Base-by-base conservation (phyloP, 176 grass and related monocot genomes). In the Rhynchospora breviuscula region DNA sequence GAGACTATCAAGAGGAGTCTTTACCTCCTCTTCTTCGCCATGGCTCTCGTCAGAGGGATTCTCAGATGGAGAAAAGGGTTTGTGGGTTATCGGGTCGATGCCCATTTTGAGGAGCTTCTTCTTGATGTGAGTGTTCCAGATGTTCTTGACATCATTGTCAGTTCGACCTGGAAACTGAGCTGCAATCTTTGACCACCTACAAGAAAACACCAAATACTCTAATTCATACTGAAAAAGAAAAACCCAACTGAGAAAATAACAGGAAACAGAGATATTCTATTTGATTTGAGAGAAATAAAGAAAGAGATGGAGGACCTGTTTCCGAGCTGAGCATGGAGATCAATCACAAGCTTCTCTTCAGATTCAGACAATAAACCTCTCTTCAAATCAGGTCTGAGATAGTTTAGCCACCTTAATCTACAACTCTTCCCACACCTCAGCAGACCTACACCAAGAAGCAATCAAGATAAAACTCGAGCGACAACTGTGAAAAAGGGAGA, bases 71-170 rank as follows among this genome's bases (percentile, higher is more conserved):
- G 71, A 47, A 25, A 90, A 7, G 44, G 87, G 86, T 4, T 73
- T 83, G 86, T 99, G 96, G 57, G 91, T 95, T 85, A 85, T 70
- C 51, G 93, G 93, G 64, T 99, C 86, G 71, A 99, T 78, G 59
- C 96, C 96, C 93, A 91, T 91, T 87, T 82, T 90, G 63, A 85
- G 82, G 29, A 98, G 91, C 83, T 98, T 98, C 85, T 98, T 98
- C 70, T 91, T 91, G 88, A 99, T 95, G 84, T 99, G 93, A 0
- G 96, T 99, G 88, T 99, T 95, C 96, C 96, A 99, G 59, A 91
- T 89, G 83, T 99, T 99, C 91, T 99, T 99, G 69, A 99, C 95
- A 84, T 99, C 96, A 68, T 99, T 99, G 85, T 99, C 95, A 5
- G 95, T 98, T 82, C 95, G 86, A 14, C 95, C 95, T 0, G 95